Conservation (phyloP, 148 eudicot genomes). For the Amaranthus hypochondriacus region DNA sequence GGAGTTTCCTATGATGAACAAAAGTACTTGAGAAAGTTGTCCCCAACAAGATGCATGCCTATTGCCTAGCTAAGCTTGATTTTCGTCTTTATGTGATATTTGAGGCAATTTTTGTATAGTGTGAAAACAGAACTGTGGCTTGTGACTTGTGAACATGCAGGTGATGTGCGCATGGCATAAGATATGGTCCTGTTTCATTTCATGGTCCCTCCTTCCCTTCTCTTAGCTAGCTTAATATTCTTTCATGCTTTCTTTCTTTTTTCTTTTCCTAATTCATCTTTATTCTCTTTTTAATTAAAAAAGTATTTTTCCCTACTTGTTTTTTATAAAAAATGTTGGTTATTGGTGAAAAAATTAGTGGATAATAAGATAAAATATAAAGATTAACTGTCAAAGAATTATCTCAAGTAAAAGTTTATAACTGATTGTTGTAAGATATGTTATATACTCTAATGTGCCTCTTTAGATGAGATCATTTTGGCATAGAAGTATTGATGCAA, state of each 20-base stretch:
- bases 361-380: too few species aligned
- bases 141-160: slow-evolving; percentile 29
- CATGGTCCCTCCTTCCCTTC: slow-evolving; percentile 22
- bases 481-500: too few species aligned
- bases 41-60: slow-evolving; percentile 5
- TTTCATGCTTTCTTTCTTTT: slow-evolving; percentile 6
- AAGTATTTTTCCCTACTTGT: neutral
- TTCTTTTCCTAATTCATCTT: neutral
- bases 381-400: too few species aligned
- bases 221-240: neutral
- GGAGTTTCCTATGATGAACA: slow-evolving; percentile 26
- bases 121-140: slow-evolving; percentile 6
- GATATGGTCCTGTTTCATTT: slow-evolving; percentile 15
- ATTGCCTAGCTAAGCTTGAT: neutral
- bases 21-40: slow-evolving; percentile 17
- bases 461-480: too few species aligned
- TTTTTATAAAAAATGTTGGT: neutral
- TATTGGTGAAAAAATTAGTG: neutral
- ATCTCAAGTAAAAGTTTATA: too few species aligned
- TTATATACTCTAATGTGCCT: too few species aligned
- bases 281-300: too few species aligned
- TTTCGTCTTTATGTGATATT: slow-evolving; percentile 16
- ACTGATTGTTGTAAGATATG: too few species aligned
- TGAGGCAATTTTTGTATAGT: slow-evolving; percentile 1
- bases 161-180: slow-evolving; percentile 28